Evolutionary conservation across 2,329 filamentous ascomycete genomes (phyloP).

Genomic region (Beauveria pseudobassiana): DNA sequence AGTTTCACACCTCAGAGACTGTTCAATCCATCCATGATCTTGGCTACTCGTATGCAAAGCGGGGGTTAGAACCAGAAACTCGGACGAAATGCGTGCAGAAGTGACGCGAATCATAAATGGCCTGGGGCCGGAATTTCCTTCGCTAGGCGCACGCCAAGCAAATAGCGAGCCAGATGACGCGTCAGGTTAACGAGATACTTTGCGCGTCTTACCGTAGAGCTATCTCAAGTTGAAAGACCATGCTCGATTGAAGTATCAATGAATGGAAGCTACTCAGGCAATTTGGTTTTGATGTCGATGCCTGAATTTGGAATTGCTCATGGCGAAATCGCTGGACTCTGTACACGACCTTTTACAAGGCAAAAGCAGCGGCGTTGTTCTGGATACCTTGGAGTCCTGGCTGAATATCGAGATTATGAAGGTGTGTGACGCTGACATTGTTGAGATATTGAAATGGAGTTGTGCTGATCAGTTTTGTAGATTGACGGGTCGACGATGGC

Average conservation of each 20-base stretch:
- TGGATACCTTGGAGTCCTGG: neutral
- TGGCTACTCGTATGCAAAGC: slow-evolving; percentile 38
- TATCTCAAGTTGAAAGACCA: slow-evolving; percentile 28
- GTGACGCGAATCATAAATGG: slow-evolving; percentile 26
- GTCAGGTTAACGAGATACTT: slow-evolving; percentile 24
- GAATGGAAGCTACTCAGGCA: slow-evolving; percentile 24
- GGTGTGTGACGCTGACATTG: slow-evolving; percentile 15
- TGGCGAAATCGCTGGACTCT: slow-evolving; percentile 38
- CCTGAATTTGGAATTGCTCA: slow-evolving; percentile 25
- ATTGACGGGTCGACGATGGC: neutral
- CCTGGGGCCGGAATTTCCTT: slow-evolving; percentile 20
- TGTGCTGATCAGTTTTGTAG: neutral
- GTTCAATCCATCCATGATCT: slow-evolving; percentile 26
- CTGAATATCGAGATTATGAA: slow-evolving; percentile 27
- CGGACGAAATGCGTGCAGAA: slow-evolving; percentile 22
- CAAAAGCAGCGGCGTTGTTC: neutral
- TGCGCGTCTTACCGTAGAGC: slow-evolving; percentile 26
- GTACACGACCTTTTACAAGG: slow-evolving; percentile 21
- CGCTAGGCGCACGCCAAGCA: neutral
- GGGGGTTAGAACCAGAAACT: slow-evolving; percentile 26
- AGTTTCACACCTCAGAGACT: slow-evolving; percentile 35
- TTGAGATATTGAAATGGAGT: neutral
- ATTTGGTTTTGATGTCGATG: slow-evolving; percentile 29
- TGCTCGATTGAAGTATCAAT: slow-evolving; percentile 28
- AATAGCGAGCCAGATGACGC: neutral